Percentiles rank a stretch among this genome's conserved stretches.
Conservation (phyloP, 345 rosid genomes). For the Dovyalis caffra region DNA sequence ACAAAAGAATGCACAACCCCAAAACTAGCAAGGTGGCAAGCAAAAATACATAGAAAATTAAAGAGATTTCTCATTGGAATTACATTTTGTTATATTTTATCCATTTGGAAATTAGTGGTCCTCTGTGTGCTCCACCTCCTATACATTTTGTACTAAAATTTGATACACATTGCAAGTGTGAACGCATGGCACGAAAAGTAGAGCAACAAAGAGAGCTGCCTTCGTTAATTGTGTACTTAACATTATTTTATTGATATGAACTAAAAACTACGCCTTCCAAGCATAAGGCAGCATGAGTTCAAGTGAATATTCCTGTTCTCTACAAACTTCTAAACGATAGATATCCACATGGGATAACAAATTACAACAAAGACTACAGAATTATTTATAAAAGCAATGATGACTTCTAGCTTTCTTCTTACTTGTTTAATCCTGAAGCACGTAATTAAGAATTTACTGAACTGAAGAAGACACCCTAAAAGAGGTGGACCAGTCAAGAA, state of each 20-base stretch:
- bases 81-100: too few relatives aligned
- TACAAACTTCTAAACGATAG: constrained; percentile 24
- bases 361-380: constrained; percentile 26
- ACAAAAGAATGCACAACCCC: too few relatives aligned
- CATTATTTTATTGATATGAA: constrained; percentile 22
- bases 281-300: constrained; percentile 23
- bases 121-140: too few relatives aligned
- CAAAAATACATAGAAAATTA: too few relatives aligned
- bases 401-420: constrained; percentile 30
- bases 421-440: constrained; percentile 15
- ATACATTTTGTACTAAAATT: too few relatives aligned
- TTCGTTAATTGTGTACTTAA: not conserved
- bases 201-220: not conserved
- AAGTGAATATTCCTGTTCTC: constrained; percentile 31
- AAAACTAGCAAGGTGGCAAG: too few relatives aligned
- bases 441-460: constrained; percentile 6
- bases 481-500: constrained; percentile 58
- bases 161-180: not conserved
- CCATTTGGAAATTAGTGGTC: too few relatives aligned
- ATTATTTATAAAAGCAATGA: constrained; percentile 30
- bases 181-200: constrained; percentile 1
- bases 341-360: constrained; percentile 44
- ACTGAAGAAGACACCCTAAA: constrained; percentile 21
- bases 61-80: too few relatives aligned
- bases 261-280: constrained; percentile 28